These are phyloP conservation scores for Penicillium frequentans DNA, from an alignment of 2,329 filamentous ascomycete genomes.

Conservation along the genomic window DNA sequence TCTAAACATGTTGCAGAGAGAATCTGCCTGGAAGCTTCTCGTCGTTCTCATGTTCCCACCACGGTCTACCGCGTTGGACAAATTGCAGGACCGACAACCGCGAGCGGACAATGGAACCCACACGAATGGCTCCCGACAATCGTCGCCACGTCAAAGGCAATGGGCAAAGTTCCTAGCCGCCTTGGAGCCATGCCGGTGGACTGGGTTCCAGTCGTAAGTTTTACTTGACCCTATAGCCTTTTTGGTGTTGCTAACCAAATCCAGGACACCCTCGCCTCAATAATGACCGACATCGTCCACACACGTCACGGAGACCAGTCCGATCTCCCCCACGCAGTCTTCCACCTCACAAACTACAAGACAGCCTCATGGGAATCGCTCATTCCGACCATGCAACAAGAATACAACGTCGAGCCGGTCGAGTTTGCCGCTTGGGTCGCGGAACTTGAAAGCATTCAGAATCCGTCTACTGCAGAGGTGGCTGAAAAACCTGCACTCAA, in stretches of 20 bases:
- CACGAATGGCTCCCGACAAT: conserved; percentile 58
- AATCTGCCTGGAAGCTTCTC: conserved; percentile 41
- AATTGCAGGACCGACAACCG: conserved; percentile 30
- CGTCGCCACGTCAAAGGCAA: conserved; percentile 50
- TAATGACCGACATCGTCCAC: conserved; percentile 50
- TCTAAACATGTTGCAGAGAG: conserved; percentile 45
- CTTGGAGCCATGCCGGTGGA: conserved; percentile 52
- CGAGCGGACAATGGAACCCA: conserved; percentile 54
- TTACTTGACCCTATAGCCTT: neutral
- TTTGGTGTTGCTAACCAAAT: neutral
- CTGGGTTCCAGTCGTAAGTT: conserved; percentile 42
- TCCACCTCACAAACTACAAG: conserved; percentile 53
- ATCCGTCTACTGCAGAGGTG: conserved; percentile 37
- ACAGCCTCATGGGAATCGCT: conserved; percentile 44
- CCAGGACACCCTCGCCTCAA: conserved; percentile 40
- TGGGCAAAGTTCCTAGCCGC: conserved; percentile 49
- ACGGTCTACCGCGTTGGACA: conserved; percentile 36
- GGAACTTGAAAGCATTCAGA: conserved; percentile 45
- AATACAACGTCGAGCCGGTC: conserved; percentile 45
- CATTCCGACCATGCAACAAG: conserved; percentile 42
- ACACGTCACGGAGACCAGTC: conserved; percentile 24
- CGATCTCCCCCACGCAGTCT: conserved; percentile 26
- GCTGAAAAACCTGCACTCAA: conserved; percentile 53
- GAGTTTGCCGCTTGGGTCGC: conserved; percentile 49
- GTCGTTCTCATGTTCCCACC: conserved; percentile 18